Conservation (phyloP, 345 rosid genomes). For the Camelina neglecta region DNA sequence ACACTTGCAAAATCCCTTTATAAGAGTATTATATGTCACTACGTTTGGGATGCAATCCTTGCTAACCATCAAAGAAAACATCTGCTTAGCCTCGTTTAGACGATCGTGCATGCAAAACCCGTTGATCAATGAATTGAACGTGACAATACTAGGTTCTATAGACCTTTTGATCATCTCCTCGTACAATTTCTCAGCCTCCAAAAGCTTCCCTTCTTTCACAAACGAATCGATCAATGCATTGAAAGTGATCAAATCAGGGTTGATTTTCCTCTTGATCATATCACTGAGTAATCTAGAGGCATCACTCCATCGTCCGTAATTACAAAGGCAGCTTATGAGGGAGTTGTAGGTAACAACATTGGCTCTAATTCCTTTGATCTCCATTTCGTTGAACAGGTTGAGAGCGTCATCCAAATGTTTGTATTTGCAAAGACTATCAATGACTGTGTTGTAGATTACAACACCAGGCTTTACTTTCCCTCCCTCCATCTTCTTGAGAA, state of each 20-base stretch:
- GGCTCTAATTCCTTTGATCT: background rate
- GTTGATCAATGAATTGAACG: background rate
- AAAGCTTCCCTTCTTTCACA: too few relatives aligned
- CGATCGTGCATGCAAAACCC: background rate
- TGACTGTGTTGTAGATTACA: background rate
- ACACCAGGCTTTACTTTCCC: background rate
- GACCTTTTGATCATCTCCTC: background rate
- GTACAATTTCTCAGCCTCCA: too few relatives aligned
- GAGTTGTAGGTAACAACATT: background rate
- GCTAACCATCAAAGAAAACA: background rate
- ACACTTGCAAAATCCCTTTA: background rate
- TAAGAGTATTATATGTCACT: background rate
- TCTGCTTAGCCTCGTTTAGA: background rate
- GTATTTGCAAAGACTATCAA: background rate
- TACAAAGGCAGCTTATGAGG: background rate
- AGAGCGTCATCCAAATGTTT: background rate
- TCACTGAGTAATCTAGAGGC: background rate
- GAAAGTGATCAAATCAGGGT: background rate
- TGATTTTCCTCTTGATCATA: background rate
- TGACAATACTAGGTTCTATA: background rate
- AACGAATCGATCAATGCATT: background rate
- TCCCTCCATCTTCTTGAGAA: background rate
- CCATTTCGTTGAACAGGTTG: background rate
- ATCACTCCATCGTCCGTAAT: background rate
- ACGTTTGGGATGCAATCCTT: background rate